These are phyloP conservation scores for Penicillium sp. DNA, from an alignment of 2,329 filamentous ascomycete species.

Conservation along the genomic window DNA sequence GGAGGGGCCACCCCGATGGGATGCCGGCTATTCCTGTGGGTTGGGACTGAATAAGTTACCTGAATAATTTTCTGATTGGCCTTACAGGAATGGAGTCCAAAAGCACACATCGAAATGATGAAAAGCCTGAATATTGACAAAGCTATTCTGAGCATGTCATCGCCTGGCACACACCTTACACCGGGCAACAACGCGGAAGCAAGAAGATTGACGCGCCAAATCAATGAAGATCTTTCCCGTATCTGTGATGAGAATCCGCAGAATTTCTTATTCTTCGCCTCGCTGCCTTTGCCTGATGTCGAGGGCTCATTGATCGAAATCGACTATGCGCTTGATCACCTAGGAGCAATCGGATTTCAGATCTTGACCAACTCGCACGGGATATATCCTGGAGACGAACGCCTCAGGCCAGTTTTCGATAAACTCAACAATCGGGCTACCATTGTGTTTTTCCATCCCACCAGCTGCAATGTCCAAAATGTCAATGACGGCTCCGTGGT, in stretches of 20 bases:
- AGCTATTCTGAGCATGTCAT: conserved; percentile 60
- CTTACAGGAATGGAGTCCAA: conserved; percentile 49
- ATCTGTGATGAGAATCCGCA: conserved; percentile 29
- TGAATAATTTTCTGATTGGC: not conserved
- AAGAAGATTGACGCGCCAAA: conserved; percentile 43
- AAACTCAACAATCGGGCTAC: conserved; percentile 53
- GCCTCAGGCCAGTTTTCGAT: conserved; percentile 53
- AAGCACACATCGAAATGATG: conserved; percentile 58
- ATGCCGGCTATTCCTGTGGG: conserved; percentile 27
- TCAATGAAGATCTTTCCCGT: conserved; percentile 33
- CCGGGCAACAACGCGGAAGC: conserved; percentile 43
- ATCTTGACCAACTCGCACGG: conserved; percentile 59
- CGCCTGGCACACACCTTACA: conserved; percentile 56
- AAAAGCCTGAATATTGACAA: conserved; percentile 52
- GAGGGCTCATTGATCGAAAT: conserved; percentile 55
- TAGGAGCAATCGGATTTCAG: conserved; percentile 56
- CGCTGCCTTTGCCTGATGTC: conserved; percentile 57
- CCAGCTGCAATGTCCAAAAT: conserved; percentile 33
- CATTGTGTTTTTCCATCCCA: conserved; percentile 61
- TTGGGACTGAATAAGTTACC: not conserved
- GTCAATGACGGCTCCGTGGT: conserved; percentile 5
- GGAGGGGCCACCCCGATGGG: conserved; percentile 25
- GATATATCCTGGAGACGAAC: conserved; percentile 55
- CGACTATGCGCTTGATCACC: conserved; percentile 43
- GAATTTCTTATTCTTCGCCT: conserved; percentile 59